Percentiles rank a stretch among this genome's conserved stretches.
These are phyloP conservation scores for Perkinsus olseni DNA, from an alignment of 169 alveolate species.

Conservation along the genomic window DNA sequence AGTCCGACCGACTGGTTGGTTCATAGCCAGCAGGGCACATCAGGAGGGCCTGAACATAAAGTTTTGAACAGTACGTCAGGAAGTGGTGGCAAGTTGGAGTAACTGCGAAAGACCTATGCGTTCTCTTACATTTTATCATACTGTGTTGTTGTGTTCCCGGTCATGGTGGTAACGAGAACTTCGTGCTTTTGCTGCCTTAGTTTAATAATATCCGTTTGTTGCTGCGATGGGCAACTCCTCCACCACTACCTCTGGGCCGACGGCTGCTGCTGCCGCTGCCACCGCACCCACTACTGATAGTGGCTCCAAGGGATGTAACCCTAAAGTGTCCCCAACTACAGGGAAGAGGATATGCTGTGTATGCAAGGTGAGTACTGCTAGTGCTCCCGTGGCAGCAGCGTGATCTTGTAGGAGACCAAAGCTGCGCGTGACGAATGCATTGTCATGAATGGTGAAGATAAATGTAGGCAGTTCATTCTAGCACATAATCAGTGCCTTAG, in stretches of 20 bases:
- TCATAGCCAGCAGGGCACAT: neutral
- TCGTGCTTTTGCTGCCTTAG: neutral
- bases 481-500: slow-evolving; percentile 46
- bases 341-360: slow-evolving; percentile 36
- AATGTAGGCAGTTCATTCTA: slow-evolving; percentile 35
- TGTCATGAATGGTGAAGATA: slow-evolving; percentile 41
- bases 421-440: slow-evolving; percentile 48
- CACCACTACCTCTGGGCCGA: slow-evolving; percentile 13
- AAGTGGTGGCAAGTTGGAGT: neutral
- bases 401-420: slow-evolving; percentile 5
- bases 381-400: neutral
- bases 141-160: slow-evolving; percentile 2
- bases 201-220: too few relatives aligned
- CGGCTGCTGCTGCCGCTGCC: slow-evolving; percentile 14
- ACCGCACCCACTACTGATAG: neutral
- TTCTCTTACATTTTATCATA: neutral
- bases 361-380: slow-evolving; percentile 4
- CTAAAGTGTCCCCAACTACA: neutral
- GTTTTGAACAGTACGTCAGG: slow-evolving; percentile 15
- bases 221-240: slow-evolving; percentile 15
- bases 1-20: slow-evolving; percentile 7
- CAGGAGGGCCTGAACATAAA: neutral
- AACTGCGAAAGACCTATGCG: neutral
- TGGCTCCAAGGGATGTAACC: neutral
- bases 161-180: neutral